Base-by-base conservation (phyloP, 768 basidiomycete species). In the Rubroboletus pulcherrimus region DNA sequence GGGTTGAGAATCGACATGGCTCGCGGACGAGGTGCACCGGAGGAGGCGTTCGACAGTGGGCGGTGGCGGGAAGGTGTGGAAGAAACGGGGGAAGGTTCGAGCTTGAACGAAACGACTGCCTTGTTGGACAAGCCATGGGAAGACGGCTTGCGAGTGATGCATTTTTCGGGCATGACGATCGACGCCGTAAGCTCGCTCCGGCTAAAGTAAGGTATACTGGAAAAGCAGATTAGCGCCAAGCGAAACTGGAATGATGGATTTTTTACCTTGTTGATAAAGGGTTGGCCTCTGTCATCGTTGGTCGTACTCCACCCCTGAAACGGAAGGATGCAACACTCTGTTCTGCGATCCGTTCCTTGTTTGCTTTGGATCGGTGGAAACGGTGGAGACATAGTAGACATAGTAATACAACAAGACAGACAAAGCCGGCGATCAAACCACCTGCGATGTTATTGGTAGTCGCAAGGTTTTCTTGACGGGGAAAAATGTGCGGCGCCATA, bases 91-190 rank as follows among this genome's bases (percentile, higher is more conserved):
- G 10, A 78, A 69, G 31, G 71, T 71, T 26, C 78, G 78, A 57
- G 78, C 66, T 39, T 62, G 73, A 48, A 77, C 76, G 24, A 37
- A 14, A 51, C 73, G 74, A 55, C 74, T 70, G 44, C 71, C 76
- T 64, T 75, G 76, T 26, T 75, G 65, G 53, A 81, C 53, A 51
- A 79, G 74, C 48, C 78, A 77, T 47, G 78, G 72, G 43, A 72
- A 70, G 34, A 73, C 66, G 49, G 63, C 48, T 74, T 66, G 34
- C 70, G 74, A 26, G 74, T 58, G 55, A 81, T 66, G 21, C 75
- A 74, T 62, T 76, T 80, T 15, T 76, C 74, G 10, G 88, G 88
- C 54, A 87, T 73, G 26, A 81, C 59, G 51, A 88, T 73, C 40
- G 75, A 74, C 12, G 71, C 56, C 26, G 78, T 75, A 44, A 84